Base-by-base conservation (phyloP, 106 monocot genomes). In the Dendrobium nobile region DNA sequence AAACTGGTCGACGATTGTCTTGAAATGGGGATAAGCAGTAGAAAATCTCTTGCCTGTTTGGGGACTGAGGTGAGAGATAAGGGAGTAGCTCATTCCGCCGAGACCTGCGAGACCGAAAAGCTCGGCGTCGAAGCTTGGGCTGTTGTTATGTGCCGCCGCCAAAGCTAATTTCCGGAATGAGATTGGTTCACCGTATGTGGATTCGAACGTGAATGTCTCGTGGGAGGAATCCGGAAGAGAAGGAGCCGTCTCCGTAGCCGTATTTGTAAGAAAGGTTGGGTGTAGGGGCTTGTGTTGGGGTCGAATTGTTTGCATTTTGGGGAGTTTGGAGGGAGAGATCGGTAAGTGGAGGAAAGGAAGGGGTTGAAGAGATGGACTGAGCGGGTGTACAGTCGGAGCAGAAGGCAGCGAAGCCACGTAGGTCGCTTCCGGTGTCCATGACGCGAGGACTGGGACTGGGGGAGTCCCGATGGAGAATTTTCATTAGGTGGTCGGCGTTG, bases 141-240 rank as follows among this genome's bases (percentile, higher is more conserved):
- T 83, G 45, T 78, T 77, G 79, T 83, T 83, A 55, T 79, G 54
- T n/a, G 0, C 83, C 79, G 44, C 83, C 79, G 3, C 83, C 83
- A 26, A 83, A 83, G 26, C 19, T 42, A 0, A 83, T 31, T 0
- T 26, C 0, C 0, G 78, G 78, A 17, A 83, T 27, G 72, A 78
- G 4, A 83, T 40, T 0, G 51, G 31, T 15, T 33, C 24, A 7
- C 82, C 70, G 55, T 70, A 11, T n/a, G 67, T 27, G n/a, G 83
- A 33, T 11, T 45, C 78, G 28, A 83, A 79, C 7, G 83, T 83
- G 4, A 83, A 13, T 0, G 79, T 79, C 37, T 83, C 83, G 73
- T 56, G 18, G 78, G 55, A 83, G 40, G 2, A 28, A 10, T 10
- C 82, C 83, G 22, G 9, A 22, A 9, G 79, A 58, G 68, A 73